These are phyloP conservation scores for Plantago rigida DNA, from an alignment of 305 asterid species.

Conservation along the genomic window DNA sequence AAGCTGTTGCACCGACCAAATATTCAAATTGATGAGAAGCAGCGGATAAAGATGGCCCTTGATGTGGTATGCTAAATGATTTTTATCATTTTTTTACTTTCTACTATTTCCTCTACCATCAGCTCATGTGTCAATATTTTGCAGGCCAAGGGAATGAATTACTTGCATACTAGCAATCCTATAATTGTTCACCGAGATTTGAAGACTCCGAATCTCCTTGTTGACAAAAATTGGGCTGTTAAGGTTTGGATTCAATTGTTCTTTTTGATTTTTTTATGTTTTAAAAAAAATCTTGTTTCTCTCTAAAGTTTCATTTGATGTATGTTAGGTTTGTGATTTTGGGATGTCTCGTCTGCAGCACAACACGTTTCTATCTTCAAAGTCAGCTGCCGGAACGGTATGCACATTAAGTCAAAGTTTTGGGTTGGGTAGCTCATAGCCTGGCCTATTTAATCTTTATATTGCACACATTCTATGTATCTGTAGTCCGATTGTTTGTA, in stretches of 20 bases:
- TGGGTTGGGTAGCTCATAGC: too few relatives aligned
- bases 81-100: constrained; percentile 18
- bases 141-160: constrained; percentile 96
- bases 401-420: neutral
- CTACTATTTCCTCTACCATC: constrained; percentile 21
- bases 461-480: too few relatives aligned
- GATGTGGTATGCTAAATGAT: constrained; percentile 62
- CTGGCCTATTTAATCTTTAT: too few relatives aligned
- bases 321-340: constrained; percentile 76
- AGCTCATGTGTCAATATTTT: constrained; percentile 22
- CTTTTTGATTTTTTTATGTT: constrained; percentile 1
- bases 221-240: constrained; percentile 83
- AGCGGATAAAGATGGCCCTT: constrained; percentile 84
- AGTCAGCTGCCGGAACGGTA: constrained; percentile 94
- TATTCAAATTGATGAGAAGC: constrained; percentile 71
- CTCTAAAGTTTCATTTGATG: constrained; percentile 24
- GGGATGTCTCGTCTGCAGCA: constrained; percentile 95
- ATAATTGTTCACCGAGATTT: constrained; percentile 84
- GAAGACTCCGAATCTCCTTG: constrained; percentile 92
- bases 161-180: constrained; percentile 84
- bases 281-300: constrained; percentile 2
- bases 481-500: too few relatives aligned
- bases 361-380: constrained; percentile 84
- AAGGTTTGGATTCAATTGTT: constrained; percentile 41
- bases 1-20: constrained; percentile 73